Evolutionary conservation across 164 flowering plant genomes (phyloP).

Genomic region (Nymphaea colorata): DNA sequence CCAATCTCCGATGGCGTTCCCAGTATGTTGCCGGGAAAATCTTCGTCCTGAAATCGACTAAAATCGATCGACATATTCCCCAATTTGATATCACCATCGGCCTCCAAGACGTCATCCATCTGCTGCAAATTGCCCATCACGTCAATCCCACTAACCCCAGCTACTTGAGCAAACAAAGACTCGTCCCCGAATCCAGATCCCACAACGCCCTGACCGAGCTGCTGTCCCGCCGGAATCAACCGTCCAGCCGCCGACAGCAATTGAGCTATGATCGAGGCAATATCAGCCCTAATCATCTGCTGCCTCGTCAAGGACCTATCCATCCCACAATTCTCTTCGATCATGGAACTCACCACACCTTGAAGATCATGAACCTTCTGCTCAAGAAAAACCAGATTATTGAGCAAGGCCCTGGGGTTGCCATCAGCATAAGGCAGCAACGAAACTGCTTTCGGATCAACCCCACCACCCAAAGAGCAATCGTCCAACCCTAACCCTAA

Average conservation of each 20-base stretch:
- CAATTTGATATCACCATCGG: neutral
- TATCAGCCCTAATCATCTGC: conserved; percentile 3
- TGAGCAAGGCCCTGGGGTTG: conserved; percentile 3
- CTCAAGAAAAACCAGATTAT: conserved; percentile 7
- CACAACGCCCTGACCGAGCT: neutral
- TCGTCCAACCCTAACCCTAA: neutral
- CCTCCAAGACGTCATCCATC: neutral
- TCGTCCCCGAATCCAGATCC: neutral
- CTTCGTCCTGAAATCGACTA: neutral
- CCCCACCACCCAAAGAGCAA: neutral
- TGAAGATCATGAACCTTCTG: conserved; percentile 8
- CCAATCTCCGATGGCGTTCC: neutral
- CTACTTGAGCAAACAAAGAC: neutral
- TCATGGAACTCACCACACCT: conserved; percentile 6
- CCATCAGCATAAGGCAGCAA: neutral
- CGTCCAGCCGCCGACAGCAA: conserved; percentile 4
- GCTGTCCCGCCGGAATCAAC: neutral
- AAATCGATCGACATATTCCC: neutral
- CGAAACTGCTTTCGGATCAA: neutral
- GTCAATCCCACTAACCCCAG: neutral
- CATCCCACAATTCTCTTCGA: neutral
- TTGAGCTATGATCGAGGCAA: conserved; percentile 5
- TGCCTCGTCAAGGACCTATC: neutral
- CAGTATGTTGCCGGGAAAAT: neutral
- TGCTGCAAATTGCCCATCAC: neutral